Evolutionary conservation across 2,329 filamentous ascomycete genomes (phyloP), one percentile per base, ranked within the genome.

Genomic region (Neodidymelliopsis sp.): DNA sequence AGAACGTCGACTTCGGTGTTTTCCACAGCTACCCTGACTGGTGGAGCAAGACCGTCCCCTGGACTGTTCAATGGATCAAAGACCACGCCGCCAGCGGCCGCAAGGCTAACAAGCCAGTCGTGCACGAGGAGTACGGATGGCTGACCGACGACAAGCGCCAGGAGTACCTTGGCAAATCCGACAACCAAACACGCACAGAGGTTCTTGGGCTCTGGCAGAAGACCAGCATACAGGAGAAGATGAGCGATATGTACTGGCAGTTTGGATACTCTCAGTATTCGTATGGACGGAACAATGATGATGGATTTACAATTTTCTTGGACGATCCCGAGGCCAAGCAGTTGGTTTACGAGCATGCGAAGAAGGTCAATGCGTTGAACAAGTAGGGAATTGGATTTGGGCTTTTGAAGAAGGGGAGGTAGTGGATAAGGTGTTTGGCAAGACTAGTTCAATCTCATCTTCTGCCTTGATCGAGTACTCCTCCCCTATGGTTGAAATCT

Each of bases 21-120:
- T 81, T 83, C 70, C 81, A 84, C 64, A 75, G 76, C 0, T 84
- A 84, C 60, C 80, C 81, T 0, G 79, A 83, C 60, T 80, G 77
- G 75, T 83, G 80, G 79, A 70, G 62, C 47, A 81, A 81, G 73
- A 81, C 77, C 0, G 69, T 77, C 3, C 71, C 72, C 27, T 83
- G 81, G 81, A 75, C 79, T 0, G 72, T 76, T 25, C 78, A 80
- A 54, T 84, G 81, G 81, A 78, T 84, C 58, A 73, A 73, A 7
- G 80, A 83, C 59, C 81, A 84, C 51, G 80, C 77, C 0, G 73
- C 68, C 0, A 71, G 77, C 0, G 77, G 71, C 1, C 67, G 73
- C 9, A 65, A 63, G 20, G 73, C 69, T 4, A 71, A 73, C 18
- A 83, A 83, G 71, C 81, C 81, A 0, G 79, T 83, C 10, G 75